A percentile compares a stretch with the other conserved stretches of the same genome.
phyloP scores from a whole-genome alignment of 768 basidiomycete genomes.

The Podaxis sp. region DNA sequence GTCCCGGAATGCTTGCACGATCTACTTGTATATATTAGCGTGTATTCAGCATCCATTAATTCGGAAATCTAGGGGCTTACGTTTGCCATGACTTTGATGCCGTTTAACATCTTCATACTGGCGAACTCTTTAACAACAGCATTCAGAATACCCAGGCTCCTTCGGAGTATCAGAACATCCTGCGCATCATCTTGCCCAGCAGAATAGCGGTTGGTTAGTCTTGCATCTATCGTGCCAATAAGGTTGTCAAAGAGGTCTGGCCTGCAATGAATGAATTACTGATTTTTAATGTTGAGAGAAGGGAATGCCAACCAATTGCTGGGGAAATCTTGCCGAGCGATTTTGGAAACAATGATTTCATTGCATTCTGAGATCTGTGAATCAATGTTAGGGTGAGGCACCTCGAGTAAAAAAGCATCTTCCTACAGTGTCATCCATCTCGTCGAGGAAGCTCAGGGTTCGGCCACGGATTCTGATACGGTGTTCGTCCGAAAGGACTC shows the following conservation, averaged over 20 bases:
- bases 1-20: conserved; percentile 52
- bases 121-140: conserved; percentile 70
- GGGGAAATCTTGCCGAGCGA: conserved; percentile 79
- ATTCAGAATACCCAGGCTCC: conserved; percentile 65
- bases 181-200: conserved; percentile 39
- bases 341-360: conserved; percentile 69
- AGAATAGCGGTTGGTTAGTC: conserved; percentile 50
- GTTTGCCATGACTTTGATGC: conserved; percentile 63
- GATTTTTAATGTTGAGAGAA: background rate
- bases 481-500: conserved; percentile 70
- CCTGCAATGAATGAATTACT: conserved; percentile 38
- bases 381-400: conserved; percentile 3
- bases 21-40: conserved; percentile 32
- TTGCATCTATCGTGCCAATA: conserved; percentile 51
- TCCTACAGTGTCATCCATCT: conserved; percentile 72
- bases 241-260: conserved; percentile 57
- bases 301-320: conserved; percentile 54
- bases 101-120: conserved; percentile 66
- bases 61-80: conserved; percentile 32
- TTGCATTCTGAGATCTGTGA: conserved; percentile 78
- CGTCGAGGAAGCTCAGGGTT: conserved; percentile 68
- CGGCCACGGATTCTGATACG: conserved; percentile 62
- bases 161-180: conserved; percentile 51
- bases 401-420: background rate
- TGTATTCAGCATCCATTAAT: background rate